Base-by-base conservation (phyloP, 768 basidiomycete species). In the Auricularia sp. region DNA sequence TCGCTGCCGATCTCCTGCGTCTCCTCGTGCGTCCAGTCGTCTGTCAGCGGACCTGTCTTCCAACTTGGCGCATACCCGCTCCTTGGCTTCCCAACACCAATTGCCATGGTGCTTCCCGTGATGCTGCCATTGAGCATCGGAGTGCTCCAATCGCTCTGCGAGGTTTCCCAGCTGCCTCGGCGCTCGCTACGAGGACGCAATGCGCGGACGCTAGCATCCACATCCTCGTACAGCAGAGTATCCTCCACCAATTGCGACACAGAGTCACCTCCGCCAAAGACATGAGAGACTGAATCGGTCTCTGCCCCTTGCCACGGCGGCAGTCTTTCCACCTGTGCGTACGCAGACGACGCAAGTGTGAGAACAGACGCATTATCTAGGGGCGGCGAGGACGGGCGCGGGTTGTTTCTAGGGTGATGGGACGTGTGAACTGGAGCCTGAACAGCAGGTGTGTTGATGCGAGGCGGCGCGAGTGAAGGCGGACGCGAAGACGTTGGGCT, bases 391-490 rank as follows among this genome's bases (percentile, higher is more conserved):
- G 89, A 89, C 29, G 97, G 96, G 29, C 91, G 86, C 1, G 96
- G 96, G 72, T 99, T 99, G 75, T 97, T 92, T 58, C 94, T 85
- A 10, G 96, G 95, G 76, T 98, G 94, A 63, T 92, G 93, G n/a
- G 84, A 78, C 0, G 94, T 93, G 73, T 96, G 93, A 42, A 89
- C 81, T 0, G 95, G 96, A 8, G 92, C 92, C 72, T 94, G 92
- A 18, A 89, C 80, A 51, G 79, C 71, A 63, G 21, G 56, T 56
- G 54, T 29, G 24, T 14, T 14, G 11, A n/a, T 16, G 18, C 18
- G 47, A 21, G 14, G 47, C 42, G 73, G 72, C 62, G 18, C 65
- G 45, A 75, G 74, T 34, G 77, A 75, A 24, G 82, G 78, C 33
- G 81, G 77, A 37, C 80, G 80, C 34, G 80, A 82, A 44, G 77